These are phyloP conservation scores for Tribonema minus DNA, from an alignment of 108 stramenopile species.

Conservation along the genomic window DNA sequence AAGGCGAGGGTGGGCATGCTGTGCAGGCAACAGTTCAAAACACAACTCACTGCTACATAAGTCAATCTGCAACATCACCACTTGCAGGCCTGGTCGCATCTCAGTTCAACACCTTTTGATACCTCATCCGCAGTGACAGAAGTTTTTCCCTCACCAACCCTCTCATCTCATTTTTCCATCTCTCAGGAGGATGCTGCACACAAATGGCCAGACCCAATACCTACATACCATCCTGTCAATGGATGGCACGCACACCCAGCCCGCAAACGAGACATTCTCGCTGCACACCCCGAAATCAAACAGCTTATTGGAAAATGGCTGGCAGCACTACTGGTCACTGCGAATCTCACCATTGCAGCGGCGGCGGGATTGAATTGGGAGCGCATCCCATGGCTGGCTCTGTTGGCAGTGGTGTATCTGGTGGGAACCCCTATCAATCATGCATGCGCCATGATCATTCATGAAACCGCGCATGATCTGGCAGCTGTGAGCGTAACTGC, in stretches of 20 bases:
- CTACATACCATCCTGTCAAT: not conserved
- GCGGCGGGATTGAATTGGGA: not conserved
- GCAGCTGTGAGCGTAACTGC: not conserved
- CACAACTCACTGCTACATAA: too few relatives aligned
- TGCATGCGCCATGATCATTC: not conserved
- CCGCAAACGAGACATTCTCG: not conserved
- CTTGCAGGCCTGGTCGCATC: too few relatives aligned
- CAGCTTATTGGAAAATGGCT: not conserved
- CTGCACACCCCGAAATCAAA: not conserved
- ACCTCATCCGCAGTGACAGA: too few relatives aligned
- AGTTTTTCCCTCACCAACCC: too few relatives aligned
- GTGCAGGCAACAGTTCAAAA: too few relatives aligned
- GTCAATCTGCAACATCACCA: too few relatives aligned
- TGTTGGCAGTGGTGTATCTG: not conserved
- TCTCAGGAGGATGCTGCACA: not conserved
- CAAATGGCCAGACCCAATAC: not conserved
- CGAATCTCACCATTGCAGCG: not conserved
- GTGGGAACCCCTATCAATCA: not conserved
- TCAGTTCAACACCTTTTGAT: not conserved
- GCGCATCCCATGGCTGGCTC: not conserved
- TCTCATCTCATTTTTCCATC: too few relatives aligned
- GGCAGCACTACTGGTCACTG: not conserved
- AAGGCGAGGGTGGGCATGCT: too few relatives aligned
- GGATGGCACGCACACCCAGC: not conserved
- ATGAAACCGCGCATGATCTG: not conserved